phyloP scores from a whole-genome alignment of 805 yeast genomes.

The Lachancea thermotolerans region DNA sequence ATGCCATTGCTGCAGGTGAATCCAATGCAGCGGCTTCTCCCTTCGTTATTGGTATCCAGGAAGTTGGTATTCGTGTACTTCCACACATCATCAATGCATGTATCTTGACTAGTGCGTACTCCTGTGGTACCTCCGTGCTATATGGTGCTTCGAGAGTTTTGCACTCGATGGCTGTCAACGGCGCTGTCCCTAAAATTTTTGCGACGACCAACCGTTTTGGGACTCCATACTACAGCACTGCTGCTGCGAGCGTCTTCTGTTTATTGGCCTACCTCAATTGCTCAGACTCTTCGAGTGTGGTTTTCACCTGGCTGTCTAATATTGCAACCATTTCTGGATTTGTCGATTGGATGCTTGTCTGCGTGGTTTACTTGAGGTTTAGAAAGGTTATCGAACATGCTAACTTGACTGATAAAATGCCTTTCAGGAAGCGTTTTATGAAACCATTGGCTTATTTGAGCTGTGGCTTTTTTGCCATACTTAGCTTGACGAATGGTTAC shows the following conservation, averaged over 20 bases:
- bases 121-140: conserved; percentile 37
- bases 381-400: conserved; percentile 52
- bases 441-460: conserved; percentile 45
- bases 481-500: conserved; percentile 67
- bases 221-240: conserved; percentile 39
- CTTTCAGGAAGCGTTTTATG: conserved; percentile 39
- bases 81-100: conserved; percentile 44
- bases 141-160: conserved; percentile 47
- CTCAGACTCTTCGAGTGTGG: conserved; percentile 41
- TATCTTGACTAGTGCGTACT: conserved; percentile 40
- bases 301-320: conserved; percentile 57
- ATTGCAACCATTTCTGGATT: conserved; percentile 57
- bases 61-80: conserved; percentile 42
- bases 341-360: conserved; percentile 47
- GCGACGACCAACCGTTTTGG: conserved; percentile 42
- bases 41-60: conserved; percentile 43
- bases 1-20: conserved; percentile 30
- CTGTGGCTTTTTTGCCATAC: conserved; percentile 31
- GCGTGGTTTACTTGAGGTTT: conserved; percentile 47
- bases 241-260: conserved; percentile 21
- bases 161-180: conserved; percentile 36
- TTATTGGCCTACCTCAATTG: conserved; percentile 45
- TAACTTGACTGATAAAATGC: conserved; percentile 43
- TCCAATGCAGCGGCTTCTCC: conserved; percentile 41
- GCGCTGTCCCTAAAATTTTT: conserved; percentile 43